Percentiles rank a stretch among this genome's conserved stretches.
phyloP scores from a whole-genome alignment of 148 eudicot genomes.

The Persicaria tinctoria region DNA sequence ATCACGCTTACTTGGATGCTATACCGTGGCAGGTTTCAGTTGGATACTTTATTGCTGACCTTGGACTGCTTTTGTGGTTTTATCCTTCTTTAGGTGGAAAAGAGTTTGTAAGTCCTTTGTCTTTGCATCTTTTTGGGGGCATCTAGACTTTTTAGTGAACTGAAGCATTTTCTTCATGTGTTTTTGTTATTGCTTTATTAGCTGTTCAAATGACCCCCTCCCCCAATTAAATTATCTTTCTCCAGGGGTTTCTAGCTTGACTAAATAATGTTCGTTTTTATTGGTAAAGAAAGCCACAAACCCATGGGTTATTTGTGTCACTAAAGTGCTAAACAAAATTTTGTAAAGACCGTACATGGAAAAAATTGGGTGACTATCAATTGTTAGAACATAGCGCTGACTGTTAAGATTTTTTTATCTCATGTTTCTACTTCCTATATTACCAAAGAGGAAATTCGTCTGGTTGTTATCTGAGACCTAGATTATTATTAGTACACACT shows the following conservation, averaged over 20 bases:
- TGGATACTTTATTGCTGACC: conserved; percentile 92
- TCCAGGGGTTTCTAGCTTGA: not conserved
- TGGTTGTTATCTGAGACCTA: not conserved
- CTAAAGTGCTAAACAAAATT: no score
- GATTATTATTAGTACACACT: not conserved
- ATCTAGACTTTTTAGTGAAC: not conserved
- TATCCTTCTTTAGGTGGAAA: conserved; percentile 93
- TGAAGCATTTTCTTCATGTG: not conserved
- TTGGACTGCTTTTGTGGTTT: conserved; percentile 87
- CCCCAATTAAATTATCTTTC: not conserved
- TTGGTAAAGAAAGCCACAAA: not conserved
- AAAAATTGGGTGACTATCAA: not conserved
- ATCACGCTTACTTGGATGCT: conserved; percentile 22
- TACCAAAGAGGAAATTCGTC: conserved; percentile 1
- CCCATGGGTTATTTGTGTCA: not conserved
- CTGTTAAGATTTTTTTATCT: not conserved
- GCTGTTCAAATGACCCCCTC: not conserved
- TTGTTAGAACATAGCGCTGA: not conserved
- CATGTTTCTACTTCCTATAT: not conserved
- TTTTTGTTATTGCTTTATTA: not conserved
- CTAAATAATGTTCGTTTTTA: not conserved
- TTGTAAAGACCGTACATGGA: not conserved
- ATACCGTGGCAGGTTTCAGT: conserved; percentile 75
- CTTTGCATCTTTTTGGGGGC: not conserved
- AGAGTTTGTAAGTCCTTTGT: conserved; percentile 80